Base-by-base conservation (phyloP, 176 grass and related monocot genomes). In the Elaeis guineensis region DNA sequence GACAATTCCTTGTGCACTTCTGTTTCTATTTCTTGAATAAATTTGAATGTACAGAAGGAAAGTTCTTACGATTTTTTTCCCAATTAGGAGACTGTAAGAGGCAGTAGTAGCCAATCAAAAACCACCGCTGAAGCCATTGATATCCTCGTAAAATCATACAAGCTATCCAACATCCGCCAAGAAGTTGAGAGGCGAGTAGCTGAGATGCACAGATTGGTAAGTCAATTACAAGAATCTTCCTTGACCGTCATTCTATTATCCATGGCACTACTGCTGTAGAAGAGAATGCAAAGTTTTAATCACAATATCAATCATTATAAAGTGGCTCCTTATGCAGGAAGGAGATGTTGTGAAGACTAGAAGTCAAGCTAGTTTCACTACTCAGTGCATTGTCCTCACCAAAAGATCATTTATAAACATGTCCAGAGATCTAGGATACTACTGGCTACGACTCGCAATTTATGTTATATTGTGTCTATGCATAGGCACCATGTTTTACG, bases 361-460 rank as follows among this genome's bases (percentile, higher is more conserved):
- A 67, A 63, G 61, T 17, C 82, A 69, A 51, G 77, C 72, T 19
- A 52, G 77, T 25, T 85, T 77, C 19, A 6, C 8, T 6, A 68
- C 67, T 19, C 79, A 69, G 62, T 62, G 80, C 51, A 18, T 76
- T 51, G 67, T 69, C 49, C 82, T 85, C 29, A 80, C 80, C 6
- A 79, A 62, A 52, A 73, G 85, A 73, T 88, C 85, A 6, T 49
- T 70, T 15, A 16, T 73, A 9, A 83, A 83, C 51, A 88, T 88
- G 80, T 67, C 76, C 29, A 69, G 76, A 69, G 85, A 88, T 17
- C 16, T 32, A 25, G 85, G 80, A 17, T 88, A 88, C 51, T 83
- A 88, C 35, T 83, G 80, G 85, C 58, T 88, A 26, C 69, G 85
- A 4, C 73, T 88, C 66, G 69, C 26, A 16, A 79, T 88, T 11